Evolutionary conservation across 2,329 filamentous ascomycete species (phyloP).

Genomic region (Penicillium sp.): DNA sequence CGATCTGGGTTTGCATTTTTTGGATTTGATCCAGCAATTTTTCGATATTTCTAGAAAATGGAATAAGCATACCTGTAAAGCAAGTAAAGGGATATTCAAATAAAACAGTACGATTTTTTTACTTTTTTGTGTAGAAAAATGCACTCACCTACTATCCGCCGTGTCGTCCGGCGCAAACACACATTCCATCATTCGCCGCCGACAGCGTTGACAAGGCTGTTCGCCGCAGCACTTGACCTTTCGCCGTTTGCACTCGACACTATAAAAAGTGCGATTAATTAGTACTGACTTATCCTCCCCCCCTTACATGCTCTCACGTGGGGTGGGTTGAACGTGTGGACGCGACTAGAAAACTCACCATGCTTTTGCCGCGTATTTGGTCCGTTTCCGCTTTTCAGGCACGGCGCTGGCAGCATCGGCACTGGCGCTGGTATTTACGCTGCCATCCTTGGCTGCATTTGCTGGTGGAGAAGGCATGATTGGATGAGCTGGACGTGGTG

Average conservation of each 20-base stretch:
- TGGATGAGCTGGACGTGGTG: background rate
- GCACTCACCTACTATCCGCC: slow-evolving; percentile 4
- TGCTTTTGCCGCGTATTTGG: slow-evolving; percentile 12
- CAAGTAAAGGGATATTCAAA: background rate
- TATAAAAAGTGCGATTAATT: slow-evolving; percentile 25
- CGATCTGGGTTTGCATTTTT: slow-evolving; percentile 63
- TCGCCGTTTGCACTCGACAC: slow-evolving; percentile 70
- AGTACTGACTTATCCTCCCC: background rate
- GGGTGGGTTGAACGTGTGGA: background rate
- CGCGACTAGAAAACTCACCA: slow-evolving; percentile 1
- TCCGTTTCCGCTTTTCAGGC: slow-evolving; percentile 10
- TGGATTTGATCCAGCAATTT: slow-evolving; percentile 28
- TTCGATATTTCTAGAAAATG: slow-evolving; percentile 20
- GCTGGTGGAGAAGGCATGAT: background rate
- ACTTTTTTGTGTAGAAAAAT: no score
- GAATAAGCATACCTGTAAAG: background rate
- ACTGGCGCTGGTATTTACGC: background rate
- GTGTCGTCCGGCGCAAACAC: slow-evolving; percentile 64
- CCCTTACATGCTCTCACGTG: no score
- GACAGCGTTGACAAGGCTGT: slow-evolving; percentile 63
- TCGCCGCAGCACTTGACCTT: slow-evolving; percentile 74
- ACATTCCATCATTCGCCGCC: slow-evolving; percentile 57
- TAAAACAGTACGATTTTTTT: no score
- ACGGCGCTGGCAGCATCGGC: background rate
- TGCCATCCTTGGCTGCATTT: no score